phyloP scores from a whole-genome alignment of 2,329 filamentous ascomycete species.

The Apiospora koreana region DNA sequence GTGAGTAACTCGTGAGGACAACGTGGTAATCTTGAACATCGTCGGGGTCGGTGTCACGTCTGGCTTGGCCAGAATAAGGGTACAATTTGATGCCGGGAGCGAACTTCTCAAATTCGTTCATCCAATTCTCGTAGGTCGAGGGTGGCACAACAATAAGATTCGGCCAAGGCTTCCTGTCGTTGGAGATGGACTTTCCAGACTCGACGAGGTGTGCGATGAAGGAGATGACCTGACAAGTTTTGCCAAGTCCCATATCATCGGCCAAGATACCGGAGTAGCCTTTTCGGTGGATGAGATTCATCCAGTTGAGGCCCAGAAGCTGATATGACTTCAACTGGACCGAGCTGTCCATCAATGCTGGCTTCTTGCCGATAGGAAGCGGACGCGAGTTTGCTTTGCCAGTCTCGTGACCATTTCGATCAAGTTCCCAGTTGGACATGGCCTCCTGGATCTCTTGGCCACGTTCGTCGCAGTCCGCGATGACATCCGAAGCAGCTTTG shows the following conservation, averaged over 20 bases:
- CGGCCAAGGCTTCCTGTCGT: slow-evolving; percentile 57
- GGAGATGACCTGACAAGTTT: slow-evolving; percentile 95
- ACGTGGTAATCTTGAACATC: slow-evolving; percentile 66
- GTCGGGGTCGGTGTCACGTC: slow-evolving; percentile 63
- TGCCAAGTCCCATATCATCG: slow-evolving; percentile 96
- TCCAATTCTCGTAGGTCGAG: slow-evolving; percentile 95
- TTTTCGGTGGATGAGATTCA: slow-evolving; percentile 78
- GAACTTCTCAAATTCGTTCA: slow-evolving; percentile 85
- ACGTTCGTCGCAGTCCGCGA: slow-evolving; percentile 48
- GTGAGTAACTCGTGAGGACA: slow-evolving; percentile 61
- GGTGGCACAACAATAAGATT: slow-evolving; percentile 88
- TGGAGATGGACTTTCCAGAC: slow-evolving; percentile 35
- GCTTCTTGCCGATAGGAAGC: slow-evolving; percentile 62
- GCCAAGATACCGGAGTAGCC: slow-evolving; percentile 87
- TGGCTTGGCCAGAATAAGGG: slow-evolving; percentile 63
- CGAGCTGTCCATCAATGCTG: slow-evolving; percentile 73
- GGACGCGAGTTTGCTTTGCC: slow-evolving; percentile 27
- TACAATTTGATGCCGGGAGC: slow-evolving; percentile 75
- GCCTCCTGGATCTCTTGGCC: slow-evolving; percentile 31
- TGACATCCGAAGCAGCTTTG: slow-evolving; percentile 43
- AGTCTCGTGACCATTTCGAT: slow-evolving; percentile 37
- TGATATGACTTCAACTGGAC: slow-evolving; percentile 90
- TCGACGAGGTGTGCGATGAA: slow-evolving; percentile 84
- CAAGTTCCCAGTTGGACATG: slow-evolving; percentile 31
- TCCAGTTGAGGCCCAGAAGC: slow-evolving; percentile 92